Percentiles rank a stretch among this genome's conserved stretches.
Conservation (phyloP, 163 green algal genomes). For the Chlamydomonas reinhardtii region DNA sequence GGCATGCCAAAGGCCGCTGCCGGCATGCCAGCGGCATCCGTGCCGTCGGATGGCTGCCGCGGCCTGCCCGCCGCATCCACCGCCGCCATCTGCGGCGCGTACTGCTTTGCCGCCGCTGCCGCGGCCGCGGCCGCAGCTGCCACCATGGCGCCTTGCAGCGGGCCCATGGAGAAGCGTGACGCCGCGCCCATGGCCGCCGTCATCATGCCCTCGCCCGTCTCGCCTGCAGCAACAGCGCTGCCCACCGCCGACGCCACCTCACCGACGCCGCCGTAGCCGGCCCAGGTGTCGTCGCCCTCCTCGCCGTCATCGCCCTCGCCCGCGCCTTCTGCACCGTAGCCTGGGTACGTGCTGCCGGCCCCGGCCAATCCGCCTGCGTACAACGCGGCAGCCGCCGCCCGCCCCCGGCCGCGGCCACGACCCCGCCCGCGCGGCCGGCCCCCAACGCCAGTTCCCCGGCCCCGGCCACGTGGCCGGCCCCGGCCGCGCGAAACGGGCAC, state of each 20-base stretch:
- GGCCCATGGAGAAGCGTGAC: background rate
- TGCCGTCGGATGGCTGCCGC: background rate
- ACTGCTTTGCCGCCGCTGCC: background rate
- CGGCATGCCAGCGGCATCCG: no score
- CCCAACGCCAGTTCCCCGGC: background rate
- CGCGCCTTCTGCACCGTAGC: background rate
- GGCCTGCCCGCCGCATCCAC: background rate
- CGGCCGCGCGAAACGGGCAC: background rate
- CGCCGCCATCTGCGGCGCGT: background rate
- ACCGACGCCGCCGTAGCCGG: background rate
- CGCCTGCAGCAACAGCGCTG: background rate
- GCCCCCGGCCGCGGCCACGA: background rate
- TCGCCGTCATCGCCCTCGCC: background rate
- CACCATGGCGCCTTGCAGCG: conserved; percentile 35
- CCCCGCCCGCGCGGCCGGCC: conserved; percentile 3
- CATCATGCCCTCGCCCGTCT: background rate
- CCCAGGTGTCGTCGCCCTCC: background rate
- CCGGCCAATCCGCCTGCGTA: background rate
- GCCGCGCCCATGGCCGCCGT: background rate
- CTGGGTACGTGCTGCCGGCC: no score
- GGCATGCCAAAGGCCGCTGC: no score
- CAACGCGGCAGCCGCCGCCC: background rate
- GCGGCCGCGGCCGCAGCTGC: conserved; percentile 6
- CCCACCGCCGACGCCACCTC: background rate
- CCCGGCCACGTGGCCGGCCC: background rate